Base-by-base conservation (phyloP, 345 rosid genomes). In the Syzygium grande region DNA sequence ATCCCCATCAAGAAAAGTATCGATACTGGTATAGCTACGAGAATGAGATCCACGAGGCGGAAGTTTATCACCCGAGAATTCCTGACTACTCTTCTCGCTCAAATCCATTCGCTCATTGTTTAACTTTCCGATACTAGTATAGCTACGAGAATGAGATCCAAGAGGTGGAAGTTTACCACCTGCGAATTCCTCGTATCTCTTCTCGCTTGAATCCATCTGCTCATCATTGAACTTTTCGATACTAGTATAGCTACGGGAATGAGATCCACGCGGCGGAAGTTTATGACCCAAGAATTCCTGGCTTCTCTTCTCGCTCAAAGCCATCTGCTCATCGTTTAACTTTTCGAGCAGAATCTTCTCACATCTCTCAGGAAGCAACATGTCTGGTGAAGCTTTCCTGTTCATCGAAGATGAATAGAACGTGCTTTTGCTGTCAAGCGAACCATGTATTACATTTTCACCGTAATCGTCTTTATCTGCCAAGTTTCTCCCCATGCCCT, bases 331-430 rank as follows among this genome's bases (percentile, higher is more conserved):
- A 38, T 38, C 83, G 3, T 79, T 86, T 52, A 49, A 86, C 43
- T 86, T 86, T 52, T 73, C 49, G 2, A 25, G 49, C 83, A 73
- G 27, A 73, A 73, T 73, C 83, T 84, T 30, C 55, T 54, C 90
- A 41, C 88, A 89, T 29, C 85, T 87, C 91, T 92, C 89, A 54
- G 90, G 85, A 89, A 91, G 91, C 65, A 90, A 90, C 86, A 92
- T 91, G 88, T 91, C 89, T 87, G 88, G 51, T 52, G 88, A 88
- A 85, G 88, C 84, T 51, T 88, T 90, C 12, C 87, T 56, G 58
- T 61, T 79, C 59, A 80, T 49, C 6, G 87, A 86, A 25, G 86
- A 84, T 17, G 86, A 84, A 38, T 52, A 52, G 46, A 84, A 52
- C 9, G n/a, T 46, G 61, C 61, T 25, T 11, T 46, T 84, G 59